Conservation (phyloP, 2,329 filamentous ascomycete species). For the Aspergillus versicolor region DNA sequence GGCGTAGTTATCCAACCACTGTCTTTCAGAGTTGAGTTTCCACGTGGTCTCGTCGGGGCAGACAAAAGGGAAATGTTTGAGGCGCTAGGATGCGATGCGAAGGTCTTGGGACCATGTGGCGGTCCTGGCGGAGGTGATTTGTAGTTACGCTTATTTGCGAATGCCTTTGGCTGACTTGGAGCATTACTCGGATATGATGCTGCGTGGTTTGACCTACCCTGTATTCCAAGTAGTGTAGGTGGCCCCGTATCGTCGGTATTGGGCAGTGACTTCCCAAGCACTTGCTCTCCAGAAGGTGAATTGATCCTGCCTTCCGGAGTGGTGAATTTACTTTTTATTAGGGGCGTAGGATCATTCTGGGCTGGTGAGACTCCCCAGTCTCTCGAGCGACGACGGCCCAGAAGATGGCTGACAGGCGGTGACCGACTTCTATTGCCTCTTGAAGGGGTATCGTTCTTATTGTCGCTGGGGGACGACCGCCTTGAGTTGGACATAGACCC, state of each 20-base stretch:
- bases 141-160: slow-evolving; percentile 17
- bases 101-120: slow-evolving; percentile 35
- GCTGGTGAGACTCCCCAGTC: slow-evolving; percentile 12
- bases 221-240: slow-evolving; percentile 6
- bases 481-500: slow-evolving; percentile 59
- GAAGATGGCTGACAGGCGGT: slow-evolving; percentile 22
- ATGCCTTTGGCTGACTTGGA: slow-evolving; percentile 33
- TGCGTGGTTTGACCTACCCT: slow-evolving; percentile 12
- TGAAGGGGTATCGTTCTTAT: slow-evolving; percentile 47
- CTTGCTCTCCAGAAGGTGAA: slow-evolving; percentile 20
- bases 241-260: slow-evolving; percentile 15
- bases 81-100: slow-evolving; percentile 38
- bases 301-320: slow-evolving; percentile 15
- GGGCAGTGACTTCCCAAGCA: slow-evolving; percentile 1
- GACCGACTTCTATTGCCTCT: slow-evolving; percentile 32
- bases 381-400: slow-evolving; percentile 23
- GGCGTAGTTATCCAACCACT: slow-evolving; percentile 32
- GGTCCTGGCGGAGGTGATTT: slow-evolving; percentile 39
- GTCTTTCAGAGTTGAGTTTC: slow-evolving; percentile 36
- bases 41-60: slow-evolving; percentile 50
- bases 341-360: slow-evolving; percentile 12
- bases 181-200: slow-evolving; percentile 22
- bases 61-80: slow-evolving; percentile 42
- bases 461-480: slow-evolving; percentile 60
- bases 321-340: slow-evolving; percentile 10